Evolutionary conservation across 371 early-diverging fungal genomes (phyloP).

Genomic region (Nematocida displodere): DNA sequence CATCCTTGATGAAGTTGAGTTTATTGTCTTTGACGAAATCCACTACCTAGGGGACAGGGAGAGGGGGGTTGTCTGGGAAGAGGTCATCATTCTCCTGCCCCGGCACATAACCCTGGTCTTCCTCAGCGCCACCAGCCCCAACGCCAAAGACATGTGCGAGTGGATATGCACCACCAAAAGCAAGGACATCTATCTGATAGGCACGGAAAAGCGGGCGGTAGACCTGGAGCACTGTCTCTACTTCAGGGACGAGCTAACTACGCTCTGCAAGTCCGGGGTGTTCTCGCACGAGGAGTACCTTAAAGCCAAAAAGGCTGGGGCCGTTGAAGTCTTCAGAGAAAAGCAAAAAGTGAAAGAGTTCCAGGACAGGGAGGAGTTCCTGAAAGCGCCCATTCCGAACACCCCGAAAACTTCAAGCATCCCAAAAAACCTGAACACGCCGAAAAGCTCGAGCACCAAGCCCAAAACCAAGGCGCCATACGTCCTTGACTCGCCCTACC

Average conservation of each 20-base stretch:
- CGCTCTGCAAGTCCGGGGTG: constrained; percentile 7
- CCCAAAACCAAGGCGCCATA: constrained; percentile 50
- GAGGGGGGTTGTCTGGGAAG: constrained; percentile 99
- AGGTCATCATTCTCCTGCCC: constrained; percentile 95
- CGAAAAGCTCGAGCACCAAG: constrained; percentile 7
- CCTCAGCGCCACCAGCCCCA: constrained; percentile 95
- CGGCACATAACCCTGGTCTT: constrained; percentile 70
- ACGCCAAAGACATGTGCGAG: constrained; percentile 91
- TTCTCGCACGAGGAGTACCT: constrained; percentile 46
- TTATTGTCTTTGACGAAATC: constrained; percentile 98
- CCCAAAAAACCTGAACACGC: background rate
- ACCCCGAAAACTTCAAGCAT: no score
- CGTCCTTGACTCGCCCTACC: constrained; percentile 47
- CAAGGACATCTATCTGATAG: constrained; percentile 89
- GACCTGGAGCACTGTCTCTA: constrained; percentile 87
- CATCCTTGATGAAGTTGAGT: constrained; percentile 88
- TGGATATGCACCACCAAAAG: constrained; percentile 97
- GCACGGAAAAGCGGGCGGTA: constrained; percentile 85
- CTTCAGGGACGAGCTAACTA: constrained; percentile 42
- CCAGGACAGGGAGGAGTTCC: constrained; percentile 24
- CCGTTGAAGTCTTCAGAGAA: constrained; percentile 31
- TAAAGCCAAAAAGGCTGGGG: constrained; percentile 36
- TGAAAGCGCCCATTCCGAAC: no score
- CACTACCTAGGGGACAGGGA: constrained; percentile 93
- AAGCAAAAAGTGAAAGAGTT: constrained; percentile 6